Evolutionary conservation across 208 protist species (phyloP), one percentile per base, ranked within the genome.

Genomic region (Sergeia podlipaevii): DNA sequence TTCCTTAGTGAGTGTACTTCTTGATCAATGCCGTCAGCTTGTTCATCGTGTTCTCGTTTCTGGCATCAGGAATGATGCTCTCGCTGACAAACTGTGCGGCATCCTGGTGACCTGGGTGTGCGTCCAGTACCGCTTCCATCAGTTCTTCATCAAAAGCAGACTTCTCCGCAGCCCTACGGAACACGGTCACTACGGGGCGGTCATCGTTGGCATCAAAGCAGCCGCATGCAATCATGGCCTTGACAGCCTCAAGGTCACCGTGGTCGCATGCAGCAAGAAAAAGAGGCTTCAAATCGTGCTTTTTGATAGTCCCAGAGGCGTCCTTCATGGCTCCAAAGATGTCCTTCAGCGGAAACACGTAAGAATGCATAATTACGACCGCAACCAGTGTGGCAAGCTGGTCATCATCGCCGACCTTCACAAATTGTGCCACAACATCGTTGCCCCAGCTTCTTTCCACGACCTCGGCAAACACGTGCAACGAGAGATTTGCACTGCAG

Each of bases 231-330:
- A 94, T 60, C 66, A 94, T 70, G 13, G 74, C 66, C 58, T 53
- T 60, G 11, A 89, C 72, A 1, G 66, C 75, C n/a, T 80, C 69
- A 3, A 67, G 30, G 54, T 91, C 77, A 4, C 65, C 66, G 36
- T 76, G 76, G 33, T 94, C 87, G 54, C 77, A 87, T 3, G 72
- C 74, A 10, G 62, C 76, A 30, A 85, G 53, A 49, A 91, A 94
- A 8, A 91, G 72, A 36, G 77, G 49, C 26, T 74, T 70, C 2
- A 94, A 59, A 18, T 91, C 62, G 59, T 89, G 67, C 46, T 50
- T 13, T 30, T 53, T 60, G 33, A 94, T 86, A 0, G 76, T 81
- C 3, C 34, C 67, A 13, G 61, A 17, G 1, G 55, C 34, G 46
- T 89, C 55, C 36, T 67, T 57, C 74, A 94, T 89, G 2, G 62